These are phyloP conservation scores for Termitomyces sp. DNA, from an alignment of 768 basidiomycete species.

Conservation along the genomic window DNA sequence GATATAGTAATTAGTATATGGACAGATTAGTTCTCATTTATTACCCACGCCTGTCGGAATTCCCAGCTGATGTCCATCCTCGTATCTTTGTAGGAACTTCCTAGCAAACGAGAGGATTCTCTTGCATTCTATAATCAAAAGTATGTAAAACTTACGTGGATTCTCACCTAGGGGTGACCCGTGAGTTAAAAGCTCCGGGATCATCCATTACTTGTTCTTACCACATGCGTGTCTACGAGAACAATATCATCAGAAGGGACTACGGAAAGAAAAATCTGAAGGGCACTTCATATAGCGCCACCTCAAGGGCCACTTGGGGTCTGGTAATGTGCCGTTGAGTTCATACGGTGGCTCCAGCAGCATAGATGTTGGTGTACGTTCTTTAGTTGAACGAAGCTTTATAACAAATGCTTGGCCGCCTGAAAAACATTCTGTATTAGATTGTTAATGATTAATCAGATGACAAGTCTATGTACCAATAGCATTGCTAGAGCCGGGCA, in stretches of 20 bases:
- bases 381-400: constrained; percentile 69
- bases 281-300: constrained; percentile 78
- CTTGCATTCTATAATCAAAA: background rate
- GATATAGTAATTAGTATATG: background rate
- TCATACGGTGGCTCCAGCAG: constrained; percentile 70
- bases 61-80: constrained; percentile 72
- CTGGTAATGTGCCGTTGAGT: constrained; percentile 44
- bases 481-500: constrained; percentile 69
- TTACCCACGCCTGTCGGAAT: constrained; percentile 56
- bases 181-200: background rate
- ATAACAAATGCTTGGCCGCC: constrained; percentile 76
- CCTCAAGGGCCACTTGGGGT: constrained; percentile 41
- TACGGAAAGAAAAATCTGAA: constrained; percentile 11
- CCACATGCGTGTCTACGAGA: constrained; percentile 50
- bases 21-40: background rate
- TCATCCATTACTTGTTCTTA: constrained; percentile 21
- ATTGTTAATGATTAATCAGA: background rate
- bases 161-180: constrained; percentile 40
- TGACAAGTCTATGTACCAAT: constrained; percentile 38
- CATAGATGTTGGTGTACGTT: constrained; percentile 69
- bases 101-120: constrained; percentile 13
- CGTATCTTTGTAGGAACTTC: constrained; percentile 34
- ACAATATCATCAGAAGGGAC: background rate
- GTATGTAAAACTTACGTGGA: constrained; percentile 32
- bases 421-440: constrained; percentile 12